Percentiles rank a stretch among this genome's conserved stretches.
phyloP scores from a whole-genome alignment of 345 rosid genomes.

The Camelina hispida region DNA sequence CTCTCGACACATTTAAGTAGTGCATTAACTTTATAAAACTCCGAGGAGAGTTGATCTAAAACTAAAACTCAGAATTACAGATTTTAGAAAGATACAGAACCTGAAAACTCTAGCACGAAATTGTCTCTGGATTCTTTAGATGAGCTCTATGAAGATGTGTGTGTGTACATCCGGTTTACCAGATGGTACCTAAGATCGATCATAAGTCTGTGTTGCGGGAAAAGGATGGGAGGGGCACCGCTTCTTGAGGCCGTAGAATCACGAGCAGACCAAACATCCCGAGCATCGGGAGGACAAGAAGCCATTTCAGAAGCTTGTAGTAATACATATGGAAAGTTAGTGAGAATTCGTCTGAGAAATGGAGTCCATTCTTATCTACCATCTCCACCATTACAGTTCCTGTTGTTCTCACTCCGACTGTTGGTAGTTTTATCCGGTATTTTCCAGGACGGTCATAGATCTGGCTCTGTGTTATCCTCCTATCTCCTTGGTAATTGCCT shows the following conservation, averaged over 20 bases:
- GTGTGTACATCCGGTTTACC: constrained; percentile 13
- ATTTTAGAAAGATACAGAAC: constrained; percentile 24
- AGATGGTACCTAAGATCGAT: constrained; percentile 42
- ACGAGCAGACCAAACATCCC: constrained; percentile 91
- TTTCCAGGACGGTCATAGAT: constrained; percentile 73
- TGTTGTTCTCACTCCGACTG: constrained; percentile 89
- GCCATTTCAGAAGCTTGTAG: constrained; percentile 96
- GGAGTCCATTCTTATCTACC: constrained; percentile 89
- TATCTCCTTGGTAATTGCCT: constrained; percentile 92
- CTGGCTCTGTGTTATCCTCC: constrained; percentile 74
- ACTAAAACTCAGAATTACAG: constrained; percentile 27
- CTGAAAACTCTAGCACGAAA: constrained; percentile 11
- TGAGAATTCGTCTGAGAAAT: constrained; percentile 96
- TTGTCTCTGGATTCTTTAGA: constrained; percentile 31
- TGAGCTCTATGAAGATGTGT: constrained; percentile 14
- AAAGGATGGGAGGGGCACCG: constrained; percentile 88
- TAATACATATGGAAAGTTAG: constrained; percentile 97
- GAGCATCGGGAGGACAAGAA: constrained; percentile 94
- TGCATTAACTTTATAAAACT: constrained; percentile 35
- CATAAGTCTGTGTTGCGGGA: constrained; percentile 83
- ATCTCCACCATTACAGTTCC: constrained; percentile 96
- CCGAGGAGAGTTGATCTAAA: constrained; percentile 26
- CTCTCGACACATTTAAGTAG: not conserved
- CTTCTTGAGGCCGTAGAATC: constrained; percentile 92
- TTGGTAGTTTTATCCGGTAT: constrained; percentile 79